Conservation (phyloP, 176 grass and related monocot genomes). For the Phyllostachys edulis region DNA sequence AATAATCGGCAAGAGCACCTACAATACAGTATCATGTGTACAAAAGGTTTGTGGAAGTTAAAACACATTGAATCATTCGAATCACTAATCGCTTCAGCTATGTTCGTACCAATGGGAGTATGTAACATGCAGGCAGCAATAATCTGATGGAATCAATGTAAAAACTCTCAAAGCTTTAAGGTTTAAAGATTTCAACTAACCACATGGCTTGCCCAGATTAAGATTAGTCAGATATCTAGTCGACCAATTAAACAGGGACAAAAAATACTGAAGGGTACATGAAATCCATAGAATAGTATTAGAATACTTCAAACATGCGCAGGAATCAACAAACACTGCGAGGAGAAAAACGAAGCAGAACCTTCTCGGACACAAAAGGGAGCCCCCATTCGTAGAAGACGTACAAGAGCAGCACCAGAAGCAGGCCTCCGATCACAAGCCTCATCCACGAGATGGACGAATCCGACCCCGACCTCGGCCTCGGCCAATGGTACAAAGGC, state of each 20-base stretch:
- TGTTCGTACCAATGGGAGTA: not conserved
- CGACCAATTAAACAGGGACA: not conserved
- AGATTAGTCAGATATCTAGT: not conserved
- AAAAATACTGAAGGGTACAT: not conserved
- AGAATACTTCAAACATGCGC: not conserved
- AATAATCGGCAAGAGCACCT: slow-evolving; percentile 90
- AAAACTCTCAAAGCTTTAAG: not conserved
- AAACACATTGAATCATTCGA: not conserved
- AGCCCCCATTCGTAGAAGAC: slow-evolving; percentile 73
- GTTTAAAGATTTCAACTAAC: not conserved
- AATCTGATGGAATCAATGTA: not conserved
- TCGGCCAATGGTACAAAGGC: not conserved
- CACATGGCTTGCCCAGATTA: not conserved
- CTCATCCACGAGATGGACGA: slow-evolving; percentile 51
- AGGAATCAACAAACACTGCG: not conserved
- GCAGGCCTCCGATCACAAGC: slow-evolving; percentile 35
- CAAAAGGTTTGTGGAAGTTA: not conserved
- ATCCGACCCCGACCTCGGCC: slow-evolving; percentile 17
- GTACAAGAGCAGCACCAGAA: slow-evolving; percentile 44
- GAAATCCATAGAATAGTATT: not conserved
- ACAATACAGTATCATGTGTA: slow-evolving; percentile 24
- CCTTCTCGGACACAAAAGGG: slow-evolving; percentile 88
- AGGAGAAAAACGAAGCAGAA: not conserved
- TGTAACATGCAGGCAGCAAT: not conserved
- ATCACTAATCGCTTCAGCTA: not conserved